phyloP scores from a whole-genome alignment of 202 grass and related monocot genomes.

The Eragrostis tef region DNA sequence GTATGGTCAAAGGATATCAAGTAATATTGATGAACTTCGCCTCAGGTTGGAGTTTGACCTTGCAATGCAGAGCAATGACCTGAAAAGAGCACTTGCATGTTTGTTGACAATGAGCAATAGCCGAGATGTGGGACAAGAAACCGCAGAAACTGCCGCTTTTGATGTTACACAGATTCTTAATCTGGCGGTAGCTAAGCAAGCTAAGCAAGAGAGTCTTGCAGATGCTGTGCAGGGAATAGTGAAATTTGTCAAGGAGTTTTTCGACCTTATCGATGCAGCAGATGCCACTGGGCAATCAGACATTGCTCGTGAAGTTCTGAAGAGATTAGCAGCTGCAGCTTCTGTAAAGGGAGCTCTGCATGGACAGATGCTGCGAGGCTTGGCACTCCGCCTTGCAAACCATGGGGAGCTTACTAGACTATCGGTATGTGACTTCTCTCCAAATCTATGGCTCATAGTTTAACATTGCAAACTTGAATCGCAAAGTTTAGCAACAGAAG shows the following conservation, averaged over 20 bases:
- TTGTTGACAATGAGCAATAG: conserved; percentile 99
- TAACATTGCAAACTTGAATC: conserved; percentile 31
- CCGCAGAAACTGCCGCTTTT: conserved; percentile 50
- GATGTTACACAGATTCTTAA: conserved; percentile 96
- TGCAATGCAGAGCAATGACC: conserved; percentile 97
- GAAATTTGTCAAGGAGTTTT: conserved; percentile 98
- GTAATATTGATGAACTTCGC: conserved; percentile 34
- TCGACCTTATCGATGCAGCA: conserved; percentile 94
- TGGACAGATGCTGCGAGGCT: conserved; percentile 83
- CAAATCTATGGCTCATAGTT: conserved; percentile 32
- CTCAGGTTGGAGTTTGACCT: conserved; percentile 97
- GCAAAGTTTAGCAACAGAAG: too few relatives aligned
- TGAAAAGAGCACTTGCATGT: conserved; percentile 96
- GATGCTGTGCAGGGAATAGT: conserved; percentile 97
- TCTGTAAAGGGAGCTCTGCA: conserved; percentile 95
- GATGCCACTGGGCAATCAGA: conserved; percentile 96
- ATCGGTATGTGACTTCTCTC: conserved; percentile 67
- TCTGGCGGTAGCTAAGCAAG: conserved; percentile 86
- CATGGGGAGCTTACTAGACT: conserved; percentile 98
- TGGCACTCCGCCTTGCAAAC: conserved; percentile 95
- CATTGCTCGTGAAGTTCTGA: conserved; percentile 92
- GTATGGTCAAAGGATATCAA: conserved; percentile 18
- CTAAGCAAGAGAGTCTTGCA: conserved; percentile 94
- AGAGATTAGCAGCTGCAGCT: conserved; percentile 91
- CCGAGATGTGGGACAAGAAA: conserved; percentile 89